Evolutionary conservation across 2,329 filamentous ascomycete genomes (phyloP).

Genomic region (Fusarium mexicanum): DNA sequence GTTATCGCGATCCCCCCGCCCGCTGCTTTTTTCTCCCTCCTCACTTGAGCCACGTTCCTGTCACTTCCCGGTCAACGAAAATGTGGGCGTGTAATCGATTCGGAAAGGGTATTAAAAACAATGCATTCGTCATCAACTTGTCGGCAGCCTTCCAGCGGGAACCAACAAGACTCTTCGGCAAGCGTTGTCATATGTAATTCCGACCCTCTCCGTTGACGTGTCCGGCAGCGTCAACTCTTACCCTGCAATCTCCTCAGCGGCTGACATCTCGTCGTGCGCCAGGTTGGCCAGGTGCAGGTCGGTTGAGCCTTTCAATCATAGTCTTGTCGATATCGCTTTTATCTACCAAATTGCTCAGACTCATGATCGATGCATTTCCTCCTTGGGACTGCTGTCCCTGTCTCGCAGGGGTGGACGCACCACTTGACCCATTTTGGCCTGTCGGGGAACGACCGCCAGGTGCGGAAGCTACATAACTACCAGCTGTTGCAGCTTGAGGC

Average conservation of each 20-base stretch:
- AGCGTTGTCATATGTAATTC: constrained; percentile 24
- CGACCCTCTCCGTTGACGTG: constrained; percentile 38
- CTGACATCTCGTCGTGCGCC: constrained; percentile 32
- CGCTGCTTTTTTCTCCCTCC: constrained; percentile 17
- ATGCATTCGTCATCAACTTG: constrained; percentile 31
- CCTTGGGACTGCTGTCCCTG: constrained; percentile 41
- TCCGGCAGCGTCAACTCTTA: constrained; percentile 41
- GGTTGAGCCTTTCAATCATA: constrained; percentile 64
- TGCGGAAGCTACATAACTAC: constrained; percentile 37
- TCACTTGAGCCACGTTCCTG: constrained; percentile 25
- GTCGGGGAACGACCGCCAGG: constrained; percentile 51
- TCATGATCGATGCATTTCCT: constrained; percentile 59
- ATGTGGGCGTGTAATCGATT: constrained; percentile 22
- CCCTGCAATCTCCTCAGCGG: constrained; percentile 27
- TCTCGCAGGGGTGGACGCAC: constrained; percentile 48
- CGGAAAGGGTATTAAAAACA: constrained; percentile 32
- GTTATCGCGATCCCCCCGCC: constrained; percentile 24
- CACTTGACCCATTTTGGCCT: constrained; percentile 50
- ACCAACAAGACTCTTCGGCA: constrained; percentile 25
- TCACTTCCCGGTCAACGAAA: constrained; percentile 33
- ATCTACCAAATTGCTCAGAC: constrained; percentile 61
- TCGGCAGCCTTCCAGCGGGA: constrained; percentile 30
- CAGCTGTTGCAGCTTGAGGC: constrained; percentile 45
- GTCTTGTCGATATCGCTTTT: constrained; percentile 64
- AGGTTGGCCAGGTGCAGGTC: constrained; percentile 39